Evolutionary conservation across 2,329 filamentous ascomycete species (phyloP).

Genomic region (Ophiostoma ips): DNA sequence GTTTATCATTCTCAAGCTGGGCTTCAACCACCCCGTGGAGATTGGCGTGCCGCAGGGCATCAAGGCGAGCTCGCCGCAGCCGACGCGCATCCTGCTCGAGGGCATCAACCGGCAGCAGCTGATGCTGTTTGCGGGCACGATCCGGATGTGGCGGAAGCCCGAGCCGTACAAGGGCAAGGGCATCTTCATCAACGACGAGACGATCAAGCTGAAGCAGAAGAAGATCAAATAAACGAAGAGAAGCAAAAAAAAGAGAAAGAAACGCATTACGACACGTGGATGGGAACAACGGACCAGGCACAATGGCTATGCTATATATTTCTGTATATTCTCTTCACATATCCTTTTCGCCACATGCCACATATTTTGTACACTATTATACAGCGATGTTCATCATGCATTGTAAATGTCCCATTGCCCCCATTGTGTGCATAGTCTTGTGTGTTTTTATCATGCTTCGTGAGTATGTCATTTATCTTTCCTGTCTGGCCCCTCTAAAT

Average conservation of each 20-base stretch:
- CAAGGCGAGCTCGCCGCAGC: conserved; percentile 75
- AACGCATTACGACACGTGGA: background rate
- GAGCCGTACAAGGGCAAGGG: conserved; percentile 99
- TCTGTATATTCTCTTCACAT: background rate
- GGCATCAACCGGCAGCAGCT: conserved; percentile 75
- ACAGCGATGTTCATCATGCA: background rate
- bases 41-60: conserved; percentile 71
- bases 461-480: too few species aligned
- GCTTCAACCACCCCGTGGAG: conserved; percentile 92
- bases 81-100: conserved; percentile 82
- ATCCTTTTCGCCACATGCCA: background rate
- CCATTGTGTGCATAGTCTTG: too few species aligned
- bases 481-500: too few species aligned
- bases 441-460: too few species aligned
- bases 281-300: background rate
- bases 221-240: conserved; percentile 60
- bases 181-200: conserved; percentile 95
- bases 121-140: conserved; percentile 80
- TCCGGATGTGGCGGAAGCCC: conserved; percentile 75
- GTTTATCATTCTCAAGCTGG: conserved; percentile 87
- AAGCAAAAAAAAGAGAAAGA: background rate
- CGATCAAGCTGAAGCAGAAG: conserved; percentile 96
- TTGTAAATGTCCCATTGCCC: too few species aligned
- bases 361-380: conserved; percentile 1
- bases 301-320: background rate